Conservation (phyloP, 2,329 filamentous ascomycete species). For the Clonostachys rhizophaga region DNA sequence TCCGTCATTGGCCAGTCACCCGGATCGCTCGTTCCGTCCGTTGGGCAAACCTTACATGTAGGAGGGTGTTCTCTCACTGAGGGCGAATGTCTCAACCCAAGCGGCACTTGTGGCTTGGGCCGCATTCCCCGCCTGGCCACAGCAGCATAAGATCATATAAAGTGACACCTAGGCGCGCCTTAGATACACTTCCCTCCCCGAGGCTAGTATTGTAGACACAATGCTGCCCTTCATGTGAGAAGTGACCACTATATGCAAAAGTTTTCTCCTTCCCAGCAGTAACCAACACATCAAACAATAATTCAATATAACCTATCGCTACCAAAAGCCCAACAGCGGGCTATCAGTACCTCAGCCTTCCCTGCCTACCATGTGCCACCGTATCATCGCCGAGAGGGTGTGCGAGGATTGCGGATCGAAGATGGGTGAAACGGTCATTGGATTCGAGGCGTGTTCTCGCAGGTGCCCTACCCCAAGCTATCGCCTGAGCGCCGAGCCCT, state of each 20-base stretch:
- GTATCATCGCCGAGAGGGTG: slow-evolving; percentile 18
- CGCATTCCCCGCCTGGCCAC: no score
- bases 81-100: no score
- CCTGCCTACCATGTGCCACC: slow-evolving; percentile 17
- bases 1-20: no score
- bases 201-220: not conserved
- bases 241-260: not conserved
- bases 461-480: slow-evolving; percentile 20
- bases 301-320: not conserved
- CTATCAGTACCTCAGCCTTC: not conserved
- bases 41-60: no score
- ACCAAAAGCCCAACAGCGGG: not conserved
- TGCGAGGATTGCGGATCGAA: slow-evolving; percentile 15
- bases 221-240: not conserved
- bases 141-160: no score
- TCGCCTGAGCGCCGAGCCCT: slow-evolving; percentile 16
- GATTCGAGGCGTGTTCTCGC: slow-evolving; percentile 18
- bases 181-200: not conserved
- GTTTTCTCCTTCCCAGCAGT: no score
- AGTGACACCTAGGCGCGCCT: not conserved
- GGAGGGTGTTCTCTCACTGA: no score
- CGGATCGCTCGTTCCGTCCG: no score
- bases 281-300: not conserved
- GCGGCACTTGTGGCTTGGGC: no score
- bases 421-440: slow-evolving; percentile 19